Evolutionary conservation across 352 stramenopile species (phyloP).

Genomic region (Phytophthora capsici): DNA sequence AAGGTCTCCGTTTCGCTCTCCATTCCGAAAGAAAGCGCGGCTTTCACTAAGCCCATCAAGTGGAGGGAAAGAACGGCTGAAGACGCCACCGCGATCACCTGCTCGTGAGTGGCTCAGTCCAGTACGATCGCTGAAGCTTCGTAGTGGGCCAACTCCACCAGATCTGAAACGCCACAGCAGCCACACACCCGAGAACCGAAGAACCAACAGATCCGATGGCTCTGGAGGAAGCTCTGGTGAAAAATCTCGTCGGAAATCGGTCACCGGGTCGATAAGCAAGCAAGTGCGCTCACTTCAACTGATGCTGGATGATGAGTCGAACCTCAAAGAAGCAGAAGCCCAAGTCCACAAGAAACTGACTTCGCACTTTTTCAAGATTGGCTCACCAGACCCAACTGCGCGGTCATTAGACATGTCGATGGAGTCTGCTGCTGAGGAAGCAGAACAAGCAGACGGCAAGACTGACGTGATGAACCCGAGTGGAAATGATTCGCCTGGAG

Average conservation of each 20-base stretch:
- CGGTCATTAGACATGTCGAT: conserved; percentile 33
- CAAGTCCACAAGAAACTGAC: conserved; percentile 39
- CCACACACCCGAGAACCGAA: conserved; percentile 24
- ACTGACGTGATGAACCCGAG: conserved; percentile 8
- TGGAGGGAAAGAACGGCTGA: conserved; percentile 8
- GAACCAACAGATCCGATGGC: conserved; percentile 17
- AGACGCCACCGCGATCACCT: conserved; percentile 37
- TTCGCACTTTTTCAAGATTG: conserved; percentile 56
- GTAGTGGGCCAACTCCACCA: conserved; percentile 41
- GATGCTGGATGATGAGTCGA: conserved; percentile 73
- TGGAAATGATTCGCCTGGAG: conserved; percentile 8
- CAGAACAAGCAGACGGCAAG: conserved; percentile 13
- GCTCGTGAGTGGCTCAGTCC: conserved; percentile 76
- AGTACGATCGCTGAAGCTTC: conserved; percentile 45
- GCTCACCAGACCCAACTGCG: conserved; percentile 17
- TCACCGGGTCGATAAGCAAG: conserved; percentile 57
- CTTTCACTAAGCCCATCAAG: conserved; percentile 41
- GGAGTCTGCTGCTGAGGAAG: conserved; percentile 31
- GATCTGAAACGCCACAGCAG: conserved; percentile 39
- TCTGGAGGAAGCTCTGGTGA: conserved; percentile 24
- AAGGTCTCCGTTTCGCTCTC: conserved; percentile 77
- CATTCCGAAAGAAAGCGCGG: conserved; percentile 76
- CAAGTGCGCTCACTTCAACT: conserved; percentile 79
- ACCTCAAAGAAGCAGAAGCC: conserved; percentile 10
- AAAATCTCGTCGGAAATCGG: conserved; percentile 34